Evolutionary conservation across 2,329 filamentous ascomycete species (phyloP), one percentile per base, ranked within the genome.

Genomic region (Phyllosticta citribraziliensis): DNA sequence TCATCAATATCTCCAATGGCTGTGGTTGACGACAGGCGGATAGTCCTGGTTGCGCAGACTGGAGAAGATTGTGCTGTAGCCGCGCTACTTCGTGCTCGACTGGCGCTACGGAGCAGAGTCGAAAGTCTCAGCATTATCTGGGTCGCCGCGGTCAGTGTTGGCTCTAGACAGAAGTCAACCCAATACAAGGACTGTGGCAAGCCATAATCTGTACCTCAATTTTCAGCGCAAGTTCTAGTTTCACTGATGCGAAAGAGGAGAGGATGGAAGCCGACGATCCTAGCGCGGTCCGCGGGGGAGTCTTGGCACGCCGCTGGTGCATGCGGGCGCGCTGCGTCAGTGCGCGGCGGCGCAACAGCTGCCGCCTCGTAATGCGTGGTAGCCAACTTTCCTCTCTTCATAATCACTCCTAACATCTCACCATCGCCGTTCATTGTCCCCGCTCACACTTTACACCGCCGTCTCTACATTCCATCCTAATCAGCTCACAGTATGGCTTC

Each of bases 401-500:
- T 11, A 52, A 51, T 20, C 57, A 51, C 53, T 11, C 25, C 30
- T n/a, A n/a, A 22, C 53, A 60, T 52, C 19, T 50, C 22, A 19
- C 22, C 35, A 52, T 22, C 53, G 52, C 58, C 14, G 14, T 14
- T 47, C 14, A 17, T n/a, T n/a, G 6, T 47, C n/a, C 27, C 33
- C 19, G 54, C 50, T n/a, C 20, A 40, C 14, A 47, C 47, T 17
- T 5, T 3, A 20, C 24, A 12, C 30, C 19, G 24, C 24, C 52
- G 11, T 19, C 6, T 5, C 20, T 12, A 20, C 54, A 19, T 20
- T 51, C 22, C 6, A 50, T 50, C 52, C 4, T 17, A n/a, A 17
- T 12, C 22, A 25, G 11, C 14, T 20, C 24, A 53, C 55, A 62
- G 22, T 58, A 91, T 91, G 87, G 80, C 87, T 65, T 85, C 88